Evolutionary conservation across 495 filamentous ascomycete species (phyloP).

Genomic region (Schizothecium vesticola): DNA sequence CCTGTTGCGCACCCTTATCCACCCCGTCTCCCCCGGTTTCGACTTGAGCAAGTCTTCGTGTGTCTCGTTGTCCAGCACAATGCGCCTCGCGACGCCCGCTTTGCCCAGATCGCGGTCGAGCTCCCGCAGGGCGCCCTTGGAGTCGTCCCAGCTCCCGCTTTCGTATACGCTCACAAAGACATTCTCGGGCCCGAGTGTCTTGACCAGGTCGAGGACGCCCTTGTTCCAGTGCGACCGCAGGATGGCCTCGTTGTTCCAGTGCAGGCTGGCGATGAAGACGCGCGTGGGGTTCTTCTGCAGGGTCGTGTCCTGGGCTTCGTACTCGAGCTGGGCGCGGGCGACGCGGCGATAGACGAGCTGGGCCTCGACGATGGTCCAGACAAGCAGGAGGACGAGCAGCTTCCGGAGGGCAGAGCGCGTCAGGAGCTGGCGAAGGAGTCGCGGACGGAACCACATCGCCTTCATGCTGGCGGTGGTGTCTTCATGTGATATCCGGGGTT

Average conservation of each 20-base stretch:
- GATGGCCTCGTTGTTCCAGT: slow-evolving; percentile 66
- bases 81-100: slow-evolving; percentile 47
- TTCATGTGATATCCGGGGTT: slow-evolving; percentile 5
- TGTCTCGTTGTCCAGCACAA: slow-evolving; percentile 50
- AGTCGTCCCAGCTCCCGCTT: slow-evolving; percentile 66
- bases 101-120: slow-evolving; percentile 52
- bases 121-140: slow-evolving; percentile 57
- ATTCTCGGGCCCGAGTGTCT: slow-evolving; percentile 56
- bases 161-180: slow-evolving; percentile 67
- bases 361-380: slow-evolving; percentile 28
- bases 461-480: slow-evolving; percentile 14
- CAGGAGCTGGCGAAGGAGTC: slow-evolving; percentile 20
- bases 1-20: slow-evolving; percentile 46
- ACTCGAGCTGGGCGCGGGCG: slow-evolving; percentile 19
- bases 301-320: slow-evolving; percentile 1
- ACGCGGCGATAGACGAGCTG: slow-evolving; percentile 28
- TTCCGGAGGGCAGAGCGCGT: slow-evolving; percentile 24
- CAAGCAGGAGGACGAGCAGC: slow-evolving; percentile 17
- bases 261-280: slow-evolving; percentile 61
- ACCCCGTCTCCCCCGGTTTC: slow-evolving; percentile 45
- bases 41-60: slow-evolving; percentile 52
- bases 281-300: slow-evolving; percentile 23
- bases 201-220: slow-evolving; percentile 52
- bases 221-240: slow-evolving; percentile 58
- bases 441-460: slow-evolving; percentile 12